Evolutionary conservation across 2,329 filamentous ascomycete genomes (phyloP), one percentile per base, ranked within the genome.

Genomic region (Elsinoe necatrix): DNA sequence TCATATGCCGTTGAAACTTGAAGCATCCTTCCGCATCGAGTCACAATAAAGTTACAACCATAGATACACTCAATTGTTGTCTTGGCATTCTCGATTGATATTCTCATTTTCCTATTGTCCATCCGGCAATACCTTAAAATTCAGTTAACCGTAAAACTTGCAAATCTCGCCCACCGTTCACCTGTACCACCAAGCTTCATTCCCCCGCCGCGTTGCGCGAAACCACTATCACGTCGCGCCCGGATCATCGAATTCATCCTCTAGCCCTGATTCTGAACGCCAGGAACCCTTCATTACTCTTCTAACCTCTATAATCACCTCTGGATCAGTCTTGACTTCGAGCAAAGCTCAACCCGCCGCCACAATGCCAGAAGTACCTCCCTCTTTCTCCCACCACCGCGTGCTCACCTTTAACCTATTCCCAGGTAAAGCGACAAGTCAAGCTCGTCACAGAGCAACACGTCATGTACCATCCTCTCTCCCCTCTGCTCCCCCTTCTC

Each of bases 391-490:
- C 52, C 11, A 27, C 18, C 31, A n/a, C 4, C 11, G 3, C 21
- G 9, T 29, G 14, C 31, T 20, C 18, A 23, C 35, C 25, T 37
- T 27, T 58, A 31, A 55, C 31, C 54, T 29, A 43, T 20, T n/a
- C 42, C 55, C 64, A 87, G 84, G 74, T 85, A 67, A 87, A 96
- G 81, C 84, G 93, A 68, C 87, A 83, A 68, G 80, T 98, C 73
- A 95, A 92, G 81, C 83, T 98, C 75, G 81, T 96, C 64, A 97
- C 93, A 54, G 85, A 93, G 76, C 92, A 97, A 73, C 81, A 84
- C 69, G 81, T 90, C 73, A 87, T 90, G 89, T 95, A 82, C 74
- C 86, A 81, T 21, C 47, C 58, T 37, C 20, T 27, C 34, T 27
- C 34, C 41, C 37, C 56, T 54, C 34, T 55, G 27, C 57, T 59